Evolutionary conservation across 1,284 basidiomycete species (phyloP).

Genomic region (Moesziomyces antarcticus): DNA sequence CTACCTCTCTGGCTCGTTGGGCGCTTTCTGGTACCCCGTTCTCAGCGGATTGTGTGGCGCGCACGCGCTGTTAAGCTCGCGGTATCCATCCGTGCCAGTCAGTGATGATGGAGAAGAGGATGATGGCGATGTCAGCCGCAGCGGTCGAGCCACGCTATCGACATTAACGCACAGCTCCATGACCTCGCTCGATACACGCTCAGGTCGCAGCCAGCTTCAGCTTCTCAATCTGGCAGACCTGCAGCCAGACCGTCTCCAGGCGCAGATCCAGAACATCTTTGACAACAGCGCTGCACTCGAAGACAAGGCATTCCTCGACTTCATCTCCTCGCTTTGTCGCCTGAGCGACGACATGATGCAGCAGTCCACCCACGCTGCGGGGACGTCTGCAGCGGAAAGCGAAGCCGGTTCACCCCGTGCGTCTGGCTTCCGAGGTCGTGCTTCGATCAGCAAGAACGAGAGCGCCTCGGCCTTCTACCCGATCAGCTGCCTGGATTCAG

Average conservation of each 20-base stretch:
- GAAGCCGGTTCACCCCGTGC: constrained; percentile 14
- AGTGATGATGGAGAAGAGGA: not conserved
- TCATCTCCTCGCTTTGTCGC: constrained; percentile 83
- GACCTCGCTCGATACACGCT: constrained; percentile 33
- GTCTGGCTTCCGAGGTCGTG: constrained; percentile 9
- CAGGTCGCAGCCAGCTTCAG: constrained; percentile 40
- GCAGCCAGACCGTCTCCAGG: constrained; percentile 25
- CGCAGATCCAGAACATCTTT: constrained; percentile 54
- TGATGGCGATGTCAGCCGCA: constrained; percentile 12
- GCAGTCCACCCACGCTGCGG: constrained; percentile 5
- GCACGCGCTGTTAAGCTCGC: constrained; percentile 26
- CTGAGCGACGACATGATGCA: constrained; percentile 73
- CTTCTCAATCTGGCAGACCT: constrained; percentile 35
- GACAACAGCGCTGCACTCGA: constrained; percentile 76
- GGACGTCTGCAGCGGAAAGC: constrained; percentile 4
- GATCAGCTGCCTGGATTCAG: constrained; percentile 82
- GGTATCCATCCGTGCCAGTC: constrained; percentile 3
- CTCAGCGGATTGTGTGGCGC: constrained; percentile 73
- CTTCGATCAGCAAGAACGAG: constrained; percentile 5
- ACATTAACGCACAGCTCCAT: constrained; percentile 40
- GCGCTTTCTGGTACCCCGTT: constrained; percentile 88
- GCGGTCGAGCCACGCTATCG: constrained; percentile 30
- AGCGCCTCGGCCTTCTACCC: constrained; percentile 73
- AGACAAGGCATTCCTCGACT: constrained; percentile 82
- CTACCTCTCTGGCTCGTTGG: constrained; percentile 84